These are phyloP conservation scores for Shiraia sp. DNA, from an alignment of 2,329 filamentous ascomycete species.

Conservation along the genomic window DNA sequence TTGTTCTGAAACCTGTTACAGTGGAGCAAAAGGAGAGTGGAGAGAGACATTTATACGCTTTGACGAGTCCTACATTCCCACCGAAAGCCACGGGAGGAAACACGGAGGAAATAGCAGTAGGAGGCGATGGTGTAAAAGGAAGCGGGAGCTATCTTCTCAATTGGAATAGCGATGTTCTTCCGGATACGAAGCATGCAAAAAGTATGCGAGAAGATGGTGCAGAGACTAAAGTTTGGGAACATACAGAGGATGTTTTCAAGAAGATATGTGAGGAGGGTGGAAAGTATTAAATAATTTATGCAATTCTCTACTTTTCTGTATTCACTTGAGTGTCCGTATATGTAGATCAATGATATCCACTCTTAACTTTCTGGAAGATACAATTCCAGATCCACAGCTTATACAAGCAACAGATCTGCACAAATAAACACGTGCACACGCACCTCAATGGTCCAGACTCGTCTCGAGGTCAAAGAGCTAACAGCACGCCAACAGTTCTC, in stretches of 20 bases:
- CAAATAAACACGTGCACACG: too few species aligned
- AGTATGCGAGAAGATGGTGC: conserved; percentile 26
- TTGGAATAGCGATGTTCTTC: conserved; percentile 26
- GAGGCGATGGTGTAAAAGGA: conserved; percentile 26
- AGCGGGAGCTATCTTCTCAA: conserved; percentile 33
- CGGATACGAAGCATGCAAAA: conserved; percentile 18
- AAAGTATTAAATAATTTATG: conserved; percentile 26
- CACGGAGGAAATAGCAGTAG: conserved; percentile 15
- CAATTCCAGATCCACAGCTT: too few species aligned
- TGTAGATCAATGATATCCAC: too few species aligned
- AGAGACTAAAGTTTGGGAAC: conserved; percentile 34
- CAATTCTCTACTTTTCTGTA: too few species aligned
- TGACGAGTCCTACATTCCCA: conserved; percentile 31
- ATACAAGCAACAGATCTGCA: too few species aligned
- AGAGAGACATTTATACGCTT: conserved; percentile 38
- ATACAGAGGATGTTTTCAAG: conserved; percentile 37
- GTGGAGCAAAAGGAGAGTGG: conserved; percentile 35
- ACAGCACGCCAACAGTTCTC: too few species aligned
- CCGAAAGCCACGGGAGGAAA: conserved; percentile 12
- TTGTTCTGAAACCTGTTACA: conserved; percentile 19
- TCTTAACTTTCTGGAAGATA: too few species aligned
- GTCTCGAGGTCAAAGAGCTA: too few species aligned
- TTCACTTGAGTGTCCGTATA: too few species aligned
- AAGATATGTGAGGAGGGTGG: conserved; percentile 28
- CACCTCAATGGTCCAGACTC: too few species aligned